Evolutionary conservation across 139 green algal species (phyloP).

Genomic region (Coelastrella sp.): DNA sequence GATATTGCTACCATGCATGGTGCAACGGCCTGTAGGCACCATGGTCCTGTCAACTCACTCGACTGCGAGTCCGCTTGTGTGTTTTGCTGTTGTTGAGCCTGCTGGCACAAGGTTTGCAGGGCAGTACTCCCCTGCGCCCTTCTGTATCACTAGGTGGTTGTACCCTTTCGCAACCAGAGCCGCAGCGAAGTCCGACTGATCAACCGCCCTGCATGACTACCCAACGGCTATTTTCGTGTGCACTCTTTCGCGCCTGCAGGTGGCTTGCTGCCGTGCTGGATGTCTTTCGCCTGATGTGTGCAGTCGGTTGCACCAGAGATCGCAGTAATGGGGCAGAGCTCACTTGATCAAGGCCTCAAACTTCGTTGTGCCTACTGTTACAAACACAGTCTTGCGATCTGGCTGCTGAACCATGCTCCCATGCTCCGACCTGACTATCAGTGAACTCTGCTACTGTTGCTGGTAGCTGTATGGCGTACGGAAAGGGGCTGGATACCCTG

Average conservation of each 20-base stretch:
- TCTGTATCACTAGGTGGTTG: slow-evolving; percentile 78
- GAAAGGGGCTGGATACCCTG: too few relatives aligned
- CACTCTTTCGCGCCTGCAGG: background rate
- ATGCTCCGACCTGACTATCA: too few relatives aligned
- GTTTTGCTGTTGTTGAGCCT: slow-evolving; percentile 44
- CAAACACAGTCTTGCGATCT: slow-evolving; percentile 62
- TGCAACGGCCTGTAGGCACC: too few relatives aligned
- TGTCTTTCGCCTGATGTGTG: too few relatives aligned
- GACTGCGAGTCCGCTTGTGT: slow-evolving; percentile 62
- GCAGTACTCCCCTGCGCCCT: slow-evolving; percentile 61
- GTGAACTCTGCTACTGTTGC: too few relatives aligned
- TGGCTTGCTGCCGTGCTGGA: background rate
- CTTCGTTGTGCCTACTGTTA: slow-evolving; percentile 90
- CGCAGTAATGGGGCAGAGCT: background rate
- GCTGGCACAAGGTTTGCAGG: slow-evolving; percentile 58
- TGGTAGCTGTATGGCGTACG: too few relatives aligned
- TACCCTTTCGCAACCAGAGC: slow-evolving; percentile 69
- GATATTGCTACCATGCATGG: too few relatives aligned
- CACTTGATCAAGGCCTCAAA: slow-evolving; percentile 84
- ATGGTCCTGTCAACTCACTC: slow-evolving; percentile 48
- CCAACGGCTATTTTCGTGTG: background rate
- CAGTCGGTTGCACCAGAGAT: too few relatives aligned
- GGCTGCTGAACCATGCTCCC: too few relatives aligned
- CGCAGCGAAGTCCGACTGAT: slow-evolving; percentile 61
- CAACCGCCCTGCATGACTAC: slow-evolving; percentile 63